Conservation (phyloP, 805 yeast species). For the Barnettozyma sucrosica region DNA sequence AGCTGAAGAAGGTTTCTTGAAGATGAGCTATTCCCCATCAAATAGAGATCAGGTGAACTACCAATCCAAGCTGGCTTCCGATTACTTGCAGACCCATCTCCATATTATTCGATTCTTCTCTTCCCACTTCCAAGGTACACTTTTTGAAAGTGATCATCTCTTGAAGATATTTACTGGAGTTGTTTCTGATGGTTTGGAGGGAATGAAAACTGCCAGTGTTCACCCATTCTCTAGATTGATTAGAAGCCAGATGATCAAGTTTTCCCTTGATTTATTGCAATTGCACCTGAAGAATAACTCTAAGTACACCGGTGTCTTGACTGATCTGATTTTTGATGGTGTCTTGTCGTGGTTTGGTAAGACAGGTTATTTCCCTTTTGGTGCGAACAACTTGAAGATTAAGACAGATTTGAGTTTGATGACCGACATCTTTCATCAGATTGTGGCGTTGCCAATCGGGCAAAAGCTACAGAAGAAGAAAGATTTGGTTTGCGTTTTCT, state of each 20-base stretch:
- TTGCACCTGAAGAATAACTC: slow-evolving; percentile 48
- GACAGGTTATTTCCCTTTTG: slow-evolving; percentile 69
- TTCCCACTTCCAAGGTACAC: slow-evolving; percentile 75
- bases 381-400: slow-evolving; percentile 68
- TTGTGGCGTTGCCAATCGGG: slow-evolving; percentile 14
- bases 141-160: slow-evolving; percentile 64
- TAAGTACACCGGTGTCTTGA: slow-evolving; percentile 39
- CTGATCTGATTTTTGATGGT: slow-evolving; percentile 49
- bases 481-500: slow-evolving; percentile 50
- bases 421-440: slow-evolving; percentile 37
- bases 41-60: slow-evolving; percentile 53
- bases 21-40: slow-evolving; percentile 89
- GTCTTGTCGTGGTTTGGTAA: slow-evolving; percentile 74
- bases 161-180: slow-evolving; percentile 63
- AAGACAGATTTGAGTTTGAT: slow-evolving; percentile 63
- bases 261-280: slow-evolving; percentile 59
- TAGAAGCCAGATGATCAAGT: slow-evolving; percentile 67
- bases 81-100: slow-evolving; percentile 59
- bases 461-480: slow-evolving; percentile 39
- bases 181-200: slow-evolving; percentile 47
- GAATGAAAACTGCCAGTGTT: slow-evolving; percentile 53
- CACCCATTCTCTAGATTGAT: slow-evolving; percentile 78
- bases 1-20: slow-evolving; percentile 51
- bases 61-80: slow-evolving; percentile 42
- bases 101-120: slow-evolving; percentile 60